Conservation (phyloP, 2,329 filamentous ascomycete species). For the Trichoderma brevicompactum region DNA sequence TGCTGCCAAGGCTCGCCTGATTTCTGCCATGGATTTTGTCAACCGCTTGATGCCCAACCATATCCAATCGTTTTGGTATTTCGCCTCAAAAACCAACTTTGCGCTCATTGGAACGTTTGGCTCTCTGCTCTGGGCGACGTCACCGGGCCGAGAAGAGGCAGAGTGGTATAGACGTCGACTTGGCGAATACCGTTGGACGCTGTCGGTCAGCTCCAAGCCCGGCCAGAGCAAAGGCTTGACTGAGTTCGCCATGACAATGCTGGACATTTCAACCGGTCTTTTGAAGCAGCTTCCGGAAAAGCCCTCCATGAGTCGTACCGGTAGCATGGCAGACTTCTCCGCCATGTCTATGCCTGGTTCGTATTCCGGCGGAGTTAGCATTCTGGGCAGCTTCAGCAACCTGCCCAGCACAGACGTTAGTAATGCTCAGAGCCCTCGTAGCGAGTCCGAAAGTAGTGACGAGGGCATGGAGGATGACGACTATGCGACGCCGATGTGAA, state of each 20-base stretch:
- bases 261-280: conserved; percentile 72
- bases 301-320: conserved; percentile 64
- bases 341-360: conserved; percentile 39
- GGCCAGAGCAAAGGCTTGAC: conserved; percentile 62
- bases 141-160: conserved; percentile 83
- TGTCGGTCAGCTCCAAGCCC: conserved; percentile 81
- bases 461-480: conserved; percentile 59
- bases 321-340: conserved; percentile 55
- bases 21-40: conserved; percentile 96
- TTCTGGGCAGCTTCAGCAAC: conserved; percentile 49
- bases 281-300: conserved; percentile 73
- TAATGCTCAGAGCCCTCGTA: conserved; percentile 56
- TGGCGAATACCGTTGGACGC: conserved; percentile 91
- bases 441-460: conserved; percentile 57
- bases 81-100: conserved; percentile 87
- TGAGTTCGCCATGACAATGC: conserved; percentile 75
- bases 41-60: conserved; percentile 88
- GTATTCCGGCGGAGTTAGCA: conserved; percentile 42
- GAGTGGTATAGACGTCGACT: conserved; percentile 88
- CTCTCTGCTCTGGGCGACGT: conserved; percentile 85
- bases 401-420: conserved; percentile 54
- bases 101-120: conserved; percentile 94
- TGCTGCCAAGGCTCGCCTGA: conserved; percentile 90
- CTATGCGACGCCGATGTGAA: conserved; percentile 35
- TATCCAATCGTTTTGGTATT: conserved; percentile 91